Evolutionary conservation across 306 rosid genomes (phyloP).

Genomic region (Carpinus viminea): DNA sequence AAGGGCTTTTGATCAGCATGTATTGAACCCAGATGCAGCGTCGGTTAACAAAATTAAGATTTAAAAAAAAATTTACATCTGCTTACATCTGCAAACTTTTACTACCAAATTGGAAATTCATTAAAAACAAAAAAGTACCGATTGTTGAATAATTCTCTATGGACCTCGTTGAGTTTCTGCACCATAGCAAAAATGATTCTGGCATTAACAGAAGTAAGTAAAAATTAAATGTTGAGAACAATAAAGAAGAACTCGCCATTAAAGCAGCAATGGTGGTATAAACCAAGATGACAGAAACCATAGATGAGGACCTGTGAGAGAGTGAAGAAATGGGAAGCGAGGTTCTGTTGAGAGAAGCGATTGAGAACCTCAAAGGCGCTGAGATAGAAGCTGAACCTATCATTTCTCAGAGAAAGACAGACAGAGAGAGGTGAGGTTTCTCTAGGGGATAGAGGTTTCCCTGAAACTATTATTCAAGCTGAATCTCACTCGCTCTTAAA

Average conservation of each 20-base stretch:
- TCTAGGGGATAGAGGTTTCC: no score
- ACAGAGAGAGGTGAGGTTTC: neutral
- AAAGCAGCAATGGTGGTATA: no score
- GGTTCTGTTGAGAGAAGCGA: constrained; percentile 49
- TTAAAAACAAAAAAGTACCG: constrained; percentile 37
- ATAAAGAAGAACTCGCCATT: neutral
- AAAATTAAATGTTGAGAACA: neutral
- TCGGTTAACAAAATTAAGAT: no score
- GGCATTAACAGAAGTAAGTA: neutral
- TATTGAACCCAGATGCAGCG: no score
- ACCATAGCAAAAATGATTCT: neutral
- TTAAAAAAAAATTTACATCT: no score
- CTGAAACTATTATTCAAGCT: no score
- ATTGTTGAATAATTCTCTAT: constrained; percentile 33
- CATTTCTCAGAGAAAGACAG: constrained; percentile 35
- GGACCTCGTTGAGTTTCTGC: constrained; percentile 49
- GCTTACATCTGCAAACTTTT: no score
- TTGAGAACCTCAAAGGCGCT: constrained; percentile 55
- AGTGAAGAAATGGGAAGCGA: constrained; percentile 26
- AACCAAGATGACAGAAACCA: neutral
- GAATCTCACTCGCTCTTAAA: no score
- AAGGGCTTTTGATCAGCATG: no score
- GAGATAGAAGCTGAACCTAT: constrained; percentile 52
- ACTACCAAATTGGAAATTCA: no score
- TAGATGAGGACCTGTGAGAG: constrained; percentile 45